Conservation (phyloP, 352 stramenopile genomes). For the Phytophthora citrophthora region DNA sequence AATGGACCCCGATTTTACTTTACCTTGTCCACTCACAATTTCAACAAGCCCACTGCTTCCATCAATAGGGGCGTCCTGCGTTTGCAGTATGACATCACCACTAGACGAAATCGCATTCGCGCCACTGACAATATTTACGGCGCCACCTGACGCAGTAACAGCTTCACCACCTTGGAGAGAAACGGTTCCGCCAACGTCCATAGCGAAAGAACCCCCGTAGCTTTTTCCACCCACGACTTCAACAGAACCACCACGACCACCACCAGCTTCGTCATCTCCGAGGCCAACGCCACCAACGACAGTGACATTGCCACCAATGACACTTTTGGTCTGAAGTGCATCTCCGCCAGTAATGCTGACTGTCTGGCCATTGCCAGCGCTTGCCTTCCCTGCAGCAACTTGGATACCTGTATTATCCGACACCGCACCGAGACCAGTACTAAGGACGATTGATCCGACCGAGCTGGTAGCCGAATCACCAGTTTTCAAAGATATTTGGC, state of each 20-base stretch:
- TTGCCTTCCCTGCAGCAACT: conserved; percentile 45
- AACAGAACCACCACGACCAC: conserved; percentile 52
- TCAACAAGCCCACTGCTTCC: conserved; percentile 49
- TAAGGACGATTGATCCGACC: conserved; percentile 55
- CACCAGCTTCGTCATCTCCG: conserved; percentile 43
- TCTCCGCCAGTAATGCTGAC: conserved; percentile 50
- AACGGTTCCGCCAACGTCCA: conserved; percentile 54
- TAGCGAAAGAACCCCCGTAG: conserved; percentile 42
- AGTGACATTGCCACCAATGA: conserved; percentile 41
- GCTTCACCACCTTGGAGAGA: conserved; percentile 46
- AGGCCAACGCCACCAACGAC: conserved; percentile 48
- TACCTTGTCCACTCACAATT: conserved; percentile 31
- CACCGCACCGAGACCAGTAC: conserved; percentile 48
- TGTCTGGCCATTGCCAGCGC: conserved; percentile 38
- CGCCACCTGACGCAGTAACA: conserved; percentile 48
- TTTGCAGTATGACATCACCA: conserved; percentile 46
- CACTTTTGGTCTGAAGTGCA: conserved; percentile 43
- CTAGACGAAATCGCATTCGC: conserved; percentile 53
- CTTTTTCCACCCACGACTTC: conserved; percentile 50
- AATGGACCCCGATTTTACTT: conserved; percentile 32
- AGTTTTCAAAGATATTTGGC: conserved; percentile 45
- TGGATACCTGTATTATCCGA: conserved; percentile 44
- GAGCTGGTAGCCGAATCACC: conserved; percentile 38
- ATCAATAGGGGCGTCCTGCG: conserved; percentile 32
- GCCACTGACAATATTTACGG: conserved; percentile 52